Percentiles rank a stretch among this genome's conserved stretches.
phyloP scores from a whole-genome alignment of 352 stramenopile species.

The Phytopythium helicoides region DNA sequence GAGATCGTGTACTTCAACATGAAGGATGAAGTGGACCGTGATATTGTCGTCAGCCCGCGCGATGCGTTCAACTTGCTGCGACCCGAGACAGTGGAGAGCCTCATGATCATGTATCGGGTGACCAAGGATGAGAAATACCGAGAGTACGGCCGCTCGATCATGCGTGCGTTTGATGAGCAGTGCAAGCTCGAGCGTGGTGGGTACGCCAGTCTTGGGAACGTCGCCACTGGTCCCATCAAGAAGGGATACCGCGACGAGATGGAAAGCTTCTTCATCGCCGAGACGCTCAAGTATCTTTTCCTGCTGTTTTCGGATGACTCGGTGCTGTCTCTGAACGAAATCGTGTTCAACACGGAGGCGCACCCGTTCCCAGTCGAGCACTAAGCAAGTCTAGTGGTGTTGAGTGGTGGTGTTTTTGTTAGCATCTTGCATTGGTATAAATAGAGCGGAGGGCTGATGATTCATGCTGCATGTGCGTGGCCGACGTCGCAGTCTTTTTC shows the following conservation, averaged over 20 bases:
- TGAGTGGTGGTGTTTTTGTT: too few relatives aligned
- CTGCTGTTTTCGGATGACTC: constrained; percentile 86
- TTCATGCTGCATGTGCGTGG: too few relatives aligned
- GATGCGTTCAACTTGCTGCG: constrained; percentile 86
- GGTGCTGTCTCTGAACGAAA: constrained; percentile 77
- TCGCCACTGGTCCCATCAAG: constrained; percentile 39
- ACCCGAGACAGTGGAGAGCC: constrained; percentile 90
- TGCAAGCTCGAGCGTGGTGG: constrained; percentile 58
- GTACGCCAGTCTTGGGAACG: constrained; percentile 62
- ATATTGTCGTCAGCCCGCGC: constrained; percentile 48
- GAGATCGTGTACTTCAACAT: constrained; percentile 85
- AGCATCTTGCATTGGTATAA: too few relatives aligned
- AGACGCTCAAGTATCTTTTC: constrained; percentile 95
- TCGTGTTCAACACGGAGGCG: constrained; percentile 90
- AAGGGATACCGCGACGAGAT: constrained; percentile 70
- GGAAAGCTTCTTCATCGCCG: constrained; percentile 91
- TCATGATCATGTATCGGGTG: constrained; percentile 90
- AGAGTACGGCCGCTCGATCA: constrained; percentile 83
- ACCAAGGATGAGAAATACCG: constrained; percentile 89
- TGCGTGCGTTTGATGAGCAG: constrained; percentile 82
- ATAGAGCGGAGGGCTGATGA: too few relatives aligned
- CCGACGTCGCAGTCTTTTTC: not conserved
- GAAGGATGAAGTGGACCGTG: constrained; percentile 35
- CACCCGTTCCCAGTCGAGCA: constrained; percentile 73
- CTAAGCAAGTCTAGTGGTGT: too few relatives aligned